These are phyloP conservation scores for Bryoglossum gracile DNA, from an alignment of 495 filamentous ascomycete species.

Conservation along the genomic window DNA sequence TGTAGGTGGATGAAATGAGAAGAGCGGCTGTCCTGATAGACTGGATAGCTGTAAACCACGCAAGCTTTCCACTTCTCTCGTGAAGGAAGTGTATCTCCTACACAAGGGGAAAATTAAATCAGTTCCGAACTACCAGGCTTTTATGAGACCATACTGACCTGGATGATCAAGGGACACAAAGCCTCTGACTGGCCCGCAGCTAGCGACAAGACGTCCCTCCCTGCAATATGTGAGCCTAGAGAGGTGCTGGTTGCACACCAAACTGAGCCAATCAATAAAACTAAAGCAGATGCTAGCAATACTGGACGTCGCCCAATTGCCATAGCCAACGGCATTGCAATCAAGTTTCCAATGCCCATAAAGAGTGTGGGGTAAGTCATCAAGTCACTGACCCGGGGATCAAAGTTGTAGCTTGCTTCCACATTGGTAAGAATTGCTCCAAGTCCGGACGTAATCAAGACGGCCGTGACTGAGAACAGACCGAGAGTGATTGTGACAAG, in stretches of 20 bases:
- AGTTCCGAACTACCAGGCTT: no score
- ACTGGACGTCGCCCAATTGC: background rate
- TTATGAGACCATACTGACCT: no score
- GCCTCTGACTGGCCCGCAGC: slow-evolving; percentile 6
- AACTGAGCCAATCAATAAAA: background rate
- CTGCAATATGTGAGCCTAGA: slow-evolving; percentile 2
- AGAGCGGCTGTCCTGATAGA: background rate
- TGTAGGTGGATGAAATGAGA: background rate
- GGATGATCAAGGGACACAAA: slow-evolving; percentile 1
- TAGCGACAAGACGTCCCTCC: slow-evolving; percentile 1
- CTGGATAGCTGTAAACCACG: slow-evolving; percentile 1
- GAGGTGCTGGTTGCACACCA: background rate
- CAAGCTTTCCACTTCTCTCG: background rate
- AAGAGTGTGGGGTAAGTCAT: background rate
- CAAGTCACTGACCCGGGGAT: background rate
- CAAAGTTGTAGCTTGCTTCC: background rate
- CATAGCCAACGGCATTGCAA: background rate
- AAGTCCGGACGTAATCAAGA: background rate
- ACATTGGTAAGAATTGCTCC: background rate
- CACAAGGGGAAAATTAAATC: no score
- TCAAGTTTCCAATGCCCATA: background rate
- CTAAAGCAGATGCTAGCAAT: background rate
- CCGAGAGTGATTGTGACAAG: background rate
- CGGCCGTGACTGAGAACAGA: background rate
- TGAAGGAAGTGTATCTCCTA: background rate